These are phyloP conservation scores for Oryza glaberrima DNA, from an alignment of 176 grass and related monocot species.

Conservation along the genomic window DNA sequence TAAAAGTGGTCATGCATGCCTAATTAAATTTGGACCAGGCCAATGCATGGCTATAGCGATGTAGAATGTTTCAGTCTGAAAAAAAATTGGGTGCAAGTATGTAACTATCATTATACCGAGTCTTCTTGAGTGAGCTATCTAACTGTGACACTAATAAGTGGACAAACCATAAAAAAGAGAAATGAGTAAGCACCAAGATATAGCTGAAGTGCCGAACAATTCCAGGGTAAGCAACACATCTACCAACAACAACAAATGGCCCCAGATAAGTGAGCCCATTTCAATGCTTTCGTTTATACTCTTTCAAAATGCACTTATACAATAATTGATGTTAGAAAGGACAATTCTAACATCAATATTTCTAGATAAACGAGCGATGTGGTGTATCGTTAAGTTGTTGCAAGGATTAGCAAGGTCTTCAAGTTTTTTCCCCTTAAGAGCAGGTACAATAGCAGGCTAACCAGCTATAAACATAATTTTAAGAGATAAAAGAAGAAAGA, in stretches of 20 bases:
- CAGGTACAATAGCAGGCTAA: too few relatives aligned
- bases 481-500: too few relatives aligned
- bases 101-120: slow-evolving; percentile 12
- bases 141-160: neutral
- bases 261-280: slow-evolving; percentile 30
- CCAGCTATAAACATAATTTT: too few relatives aligned
- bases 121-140: slow-evolving; percentile 19
- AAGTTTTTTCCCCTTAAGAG: too few relatives aligned
- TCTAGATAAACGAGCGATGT: too few relatives aligned
- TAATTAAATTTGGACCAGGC: slow-evolving; percentile 17
- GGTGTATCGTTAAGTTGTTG: too few relatives aligned
- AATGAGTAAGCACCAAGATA: neutral
- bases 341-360: too few relatives aligned
- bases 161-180: neutral
- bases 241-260: slow-evolving; percentile 14
- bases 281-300: neutral
- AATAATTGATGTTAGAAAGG: too few relatives aligned
- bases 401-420: too few relatives aligned
- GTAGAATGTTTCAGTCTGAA: neutral
- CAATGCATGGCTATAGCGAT: slow-evolving; percentile 16
- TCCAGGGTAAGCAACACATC: slow-evolving; percentile 26
- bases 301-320: neutral
- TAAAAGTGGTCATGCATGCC: neutral
- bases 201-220: slow-evolving; percentile 15
- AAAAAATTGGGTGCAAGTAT: neutral